Evolutionary conservation across 805 yeast species (phyloP), one percentile per base, ranked within the genome.

Genomic region (Candida silvicultrix): DNA sequence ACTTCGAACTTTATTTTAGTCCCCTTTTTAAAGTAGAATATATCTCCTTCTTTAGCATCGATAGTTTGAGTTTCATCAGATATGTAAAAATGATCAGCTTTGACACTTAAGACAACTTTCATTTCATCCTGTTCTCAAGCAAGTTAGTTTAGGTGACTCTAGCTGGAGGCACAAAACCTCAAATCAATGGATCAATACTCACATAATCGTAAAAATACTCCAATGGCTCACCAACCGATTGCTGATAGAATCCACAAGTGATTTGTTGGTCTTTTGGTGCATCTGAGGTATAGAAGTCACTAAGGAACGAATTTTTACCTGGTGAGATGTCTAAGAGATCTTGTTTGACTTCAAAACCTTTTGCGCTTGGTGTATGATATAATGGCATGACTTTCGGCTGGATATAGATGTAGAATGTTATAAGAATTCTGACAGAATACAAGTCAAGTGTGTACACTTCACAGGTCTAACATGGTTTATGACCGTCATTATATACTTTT

Each of bases 221-320:
- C 60, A 83, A 73, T 42, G 83, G 77, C 62, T 77, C 81, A 48
- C 89, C 89, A 46, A 69, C 68, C 63, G 80, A 83, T 66, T 83
- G 88, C 58, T 70, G 74, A 75, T 78, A 83, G 69, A 83, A 82
- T 44, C 89, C 89, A 60, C 81, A 71, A 16, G 81, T 65, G 52
- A 83, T 77, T 62, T 78, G 78, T 60, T 80, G 65, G 42, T 77
- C 87, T 43, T 69, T 63, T 55, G 78, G 80, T 45, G 81, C 82
- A 23, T 77, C 80, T 21, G 85, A 78, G 38, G 81, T 73, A 66
- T 77, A 77, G 51, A 73, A 69, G 59, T 83, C 89, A 45, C 86
- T 84, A 50, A 83, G 71, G 71, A 79, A 83, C 8, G 89, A 75
- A 65, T 83, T 83, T 70, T 73, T 77, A 49, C 83, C 83, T 64